phyloP scores from a whole-genome alignment of 2,329 filamentous ascomycete species.

The Scedosporium apiospermum region DNA sequence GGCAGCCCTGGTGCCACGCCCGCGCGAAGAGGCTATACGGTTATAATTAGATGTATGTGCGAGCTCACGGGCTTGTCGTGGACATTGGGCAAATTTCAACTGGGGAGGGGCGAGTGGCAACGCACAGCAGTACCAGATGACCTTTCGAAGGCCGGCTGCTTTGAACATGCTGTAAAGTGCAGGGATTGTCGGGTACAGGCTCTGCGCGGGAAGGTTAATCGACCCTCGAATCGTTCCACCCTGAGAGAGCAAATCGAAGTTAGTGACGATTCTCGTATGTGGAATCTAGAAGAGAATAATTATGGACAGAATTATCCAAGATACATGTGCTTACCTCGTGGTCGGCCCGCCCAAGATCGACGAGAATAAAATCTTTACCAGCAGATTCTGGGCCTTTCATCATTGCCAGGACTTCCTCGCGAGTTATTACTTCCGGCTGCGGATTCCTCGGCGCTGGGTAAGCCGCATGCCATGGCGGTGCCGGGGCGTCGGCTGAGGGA shows the following conservation, averaged over 20 bases:
- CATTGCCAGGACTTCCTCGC: slow-evolving; percentile 25
- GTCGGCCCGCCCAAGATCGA: slow-evolving; percentile 36
- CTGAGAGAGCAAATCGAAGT: slow-evolving; percentile 18
- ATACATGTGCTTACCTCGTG: slow-evolving; percentile 25
- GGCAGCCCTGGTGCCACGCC: slow-evolving; percentile 43
- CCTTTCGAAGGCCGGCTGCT: slow-evolving; percentile 25
- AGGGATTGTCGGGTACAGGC: slow-evolving; percentile 31
- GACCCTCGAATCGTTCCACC: slow-evolving; percentile 47
- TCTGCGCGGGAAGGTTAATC: slow-evolving; percentile 41
- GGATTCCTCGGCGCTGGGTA: slow-evolving; percentile 25
- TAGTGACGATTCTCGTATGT: not conserved
- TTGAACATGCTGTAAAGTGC: slow-evolving; percentile 31
- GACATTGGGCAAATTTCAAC: no score
- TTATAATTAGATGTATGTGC: no score
- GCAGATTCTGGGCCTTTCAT: slow-evolving; percentile 14
- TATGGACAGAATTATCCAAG: not conserved
- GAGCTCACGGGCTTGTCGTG: no score
- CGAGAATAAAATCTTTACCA: slow-evolving; percentile 25
- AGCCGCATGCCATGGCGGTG: slow-evolving; percentile 26
- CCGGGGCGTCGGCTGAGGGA: not conserved
- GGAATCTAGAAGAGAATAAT: not conserved
- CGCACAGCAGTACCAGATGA: slow-evolving; percentile 41
- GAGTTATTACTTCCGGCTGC: slow-evolving; percentile 16
- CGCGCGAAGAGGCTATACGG: slow-evolving; percentile 45
- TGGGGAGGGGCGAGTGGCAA: not conserved